Evolutionary conservation across 495 filamentous ascomycete species (phyloP).

Genomic region (Aspergillus incahuasiensis): DNA sequence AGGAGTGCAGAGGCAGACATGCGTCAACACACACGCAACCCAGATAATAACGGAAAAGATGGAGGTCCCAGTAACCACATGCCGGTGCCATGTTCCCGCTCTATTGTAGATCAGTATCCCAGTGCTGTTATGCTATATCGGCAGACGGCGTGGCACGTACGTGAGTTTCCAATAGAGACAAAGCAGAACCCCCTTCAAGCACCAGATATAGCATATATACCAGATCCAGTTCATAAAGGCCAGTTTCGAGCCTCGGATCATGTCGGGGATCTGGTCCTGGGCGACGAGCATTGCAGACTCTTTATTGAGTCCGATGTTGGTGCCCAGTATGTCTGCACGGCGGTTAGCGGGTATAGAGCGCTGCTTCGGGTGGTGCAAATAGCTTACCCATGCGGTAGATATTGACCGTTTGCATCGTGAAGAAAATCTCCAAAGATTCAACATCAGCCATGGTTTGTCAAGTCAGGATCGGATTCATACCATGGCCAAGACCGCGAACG

Average conservation of each 20-base stretch:
- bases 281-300: conserved; percentile 8
- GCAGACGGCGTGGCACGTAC: conserved; percentile 17
- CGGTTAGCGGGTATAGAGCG: no score
- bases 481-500: no score
- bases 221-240: conserved; percentile 36
- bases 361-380: no score
- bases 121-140: neutral
- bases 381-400: no score
- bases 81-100: conserved; percentile 17
- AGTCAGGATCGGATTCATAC: no score
- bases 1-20: conserved; percentile 39
- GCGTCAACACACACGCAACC: conserved; percentile 36
- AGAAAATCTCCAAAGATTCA: no score
- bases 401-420: no score
- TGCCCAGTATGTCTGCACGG: no score
- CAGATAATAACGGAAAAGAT: conserved; percentile 35
- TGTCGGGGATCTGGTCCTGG: neutral
- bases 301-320: conserved; percentile 14
- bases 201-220: conserved; percentile 46
- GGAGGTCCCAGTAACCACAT: neutral
- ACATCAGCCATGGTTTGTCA: no score
- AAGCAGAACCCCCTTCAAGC: conserved; percentile 44
- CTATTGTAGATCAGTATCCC: neutral
- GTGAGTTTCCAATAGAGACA: conserved; percentile 48
- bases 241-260: conserved; percentile 6